A percentile compares a stretch with the other conserved stretches of the same genome.
Conservation (phyloP, 495 filamentous ascomycete genomes). For the Penicillium manginii region DNA sequence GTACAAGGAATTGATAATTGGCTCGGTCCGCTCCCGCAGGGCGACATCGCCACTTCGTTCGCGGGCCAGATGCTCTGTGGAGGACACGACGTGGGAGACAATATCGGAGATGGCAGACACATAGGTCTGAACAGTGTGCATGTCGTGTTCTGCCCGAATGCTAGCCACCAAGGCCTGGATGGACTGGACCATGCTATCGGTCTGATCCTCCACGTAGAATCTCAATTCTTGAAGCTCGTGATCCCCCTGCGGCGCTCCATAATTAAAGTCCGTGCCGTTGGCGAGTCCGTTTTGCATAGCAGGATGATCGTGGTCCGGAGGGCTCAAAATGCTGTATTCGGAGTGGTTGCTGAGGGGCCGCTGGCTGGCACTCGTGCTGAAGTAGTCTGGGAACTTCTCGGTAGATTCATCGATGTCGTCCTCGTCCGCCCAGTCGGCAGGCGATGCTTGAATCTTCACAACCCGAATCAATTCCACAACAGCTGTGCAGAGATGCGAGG, state of each 20-base stretch:
- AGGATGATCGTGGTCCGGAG: slow-evolving; percentile 41
- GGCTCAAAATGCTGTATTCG: slow-evolving; percentile 57
- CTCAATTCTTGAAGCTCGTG: slow-evolving; percentile 75
- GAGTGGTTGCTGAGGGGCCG: slow-evolving; percentile 54
- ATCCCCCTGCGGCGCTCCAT: slow-evolving; percentile 47
- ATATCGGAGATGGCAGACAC: slow-evolving; percentile 71
- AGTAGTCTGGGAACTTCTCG: slow-evolving; percentile 53
- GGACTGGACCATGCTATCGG: slow-evolving; percentile 74
- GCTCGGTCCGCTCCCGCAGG: slow-evolving; percentile 59
- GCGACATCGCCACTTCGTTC: slow-evolving; percentile 42
- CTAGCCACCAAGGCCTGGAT: slow-evolving; percentile 81
- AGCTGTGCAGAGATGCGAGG: slow-evolving; percentile 84
- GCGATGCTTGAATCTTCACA: slow-evolving; percentile 81
- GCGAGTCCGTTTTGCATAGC: slow-evolving; percentile 35
- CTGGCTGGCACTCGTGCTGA: slow-evolving; percentile 50
- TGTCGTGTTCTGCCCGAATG: slow-evolving; percentile 71
- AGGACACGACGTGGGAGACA: slow-evolving; percentile 68
- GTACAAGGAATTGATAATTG: slow-evolving; percentile 65
- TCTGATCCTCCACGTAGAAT: slow-evolving; percentile 85
- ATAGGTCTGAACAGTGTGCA: slow-evolving; percentile 68
- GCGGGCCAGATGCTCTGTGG: slow-evolving; percentile 63
- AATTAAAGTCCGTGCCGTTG: slow-evolving; percentile 33
- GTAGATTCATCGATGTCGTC: slow-evolving; percentile 53
- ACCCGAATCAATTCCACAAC: slow-evolving; percentile 81
- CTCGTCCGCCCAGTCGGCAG: slow-evolving; percentile 72